A percentile compares a stretch with the other conserved stretches of the same genome.
Conservation (phyloP, 176 grass and related monocot species). For the Puccinellia tenuiflora region DNA sequence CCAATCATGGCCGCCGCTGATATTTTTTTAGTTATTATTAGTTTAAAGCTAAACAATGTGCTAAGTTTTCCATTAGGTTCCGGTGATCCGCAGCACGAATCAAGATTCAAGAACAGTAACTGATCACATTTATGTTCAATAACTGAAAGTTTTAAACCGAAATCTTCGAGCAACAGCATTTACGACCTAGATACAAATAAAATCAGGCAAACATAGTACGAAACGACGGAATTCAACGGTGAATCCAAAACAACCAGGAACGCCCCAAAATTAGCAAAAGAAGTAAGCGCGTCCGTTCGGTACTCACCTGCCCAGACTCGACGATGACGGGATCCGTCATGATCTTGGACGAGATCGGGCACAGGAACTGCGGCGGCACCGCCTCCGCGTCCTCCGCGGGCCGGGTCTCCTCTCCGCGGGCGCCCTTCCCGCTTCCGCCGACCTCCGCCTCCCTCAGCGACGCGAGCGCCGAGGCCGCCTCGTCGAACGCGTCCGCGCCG, state of each 20-base stretch:
- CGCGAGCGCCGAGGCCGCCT: conserved; percentile 46
- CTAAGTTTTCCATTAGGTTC: not conserved
- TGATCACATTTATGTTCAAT: conserved; percentile 1
- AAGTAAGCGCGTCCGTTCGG: not conserved
- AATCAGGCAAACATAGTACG: not conserved
- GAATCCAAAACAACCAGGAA: not conserved
- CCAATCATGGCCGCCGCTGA: not conserved
- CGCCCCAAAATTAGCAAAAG: not conserved
- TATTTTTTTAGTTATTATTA: not conserved
- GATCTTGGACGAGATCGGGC: conserved; percentile 64
- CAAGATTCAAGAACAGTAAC: not conserved
- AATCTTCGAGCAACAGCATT: not conserved
- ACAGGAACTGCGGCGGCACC: conserved; percentile 54
- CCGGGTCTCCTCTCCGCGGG: not conserved
- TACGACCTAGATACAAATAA: not conserved
- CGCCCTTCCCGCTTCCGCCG: conserved; percentile 17
- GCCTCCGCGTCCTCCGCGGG: not conserved
- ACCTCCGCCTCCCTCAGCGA: conserved; percentile 45
- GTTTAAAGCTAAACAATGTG: not conserved
- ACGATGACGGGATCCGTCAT: conserved; percentile 83
- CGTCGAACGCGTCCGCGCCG: conserved; percentile 35
- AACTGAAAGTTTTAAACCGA: not conserved
- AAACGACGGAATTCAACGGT: not conserved
- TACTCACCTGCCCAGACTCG: conserved; percentile 76
- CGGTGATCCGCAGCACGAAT: not conserved